Conservation (phyloP, 1,139 yeast genomes). For the Yamadazyma epiphylla region DNA sequence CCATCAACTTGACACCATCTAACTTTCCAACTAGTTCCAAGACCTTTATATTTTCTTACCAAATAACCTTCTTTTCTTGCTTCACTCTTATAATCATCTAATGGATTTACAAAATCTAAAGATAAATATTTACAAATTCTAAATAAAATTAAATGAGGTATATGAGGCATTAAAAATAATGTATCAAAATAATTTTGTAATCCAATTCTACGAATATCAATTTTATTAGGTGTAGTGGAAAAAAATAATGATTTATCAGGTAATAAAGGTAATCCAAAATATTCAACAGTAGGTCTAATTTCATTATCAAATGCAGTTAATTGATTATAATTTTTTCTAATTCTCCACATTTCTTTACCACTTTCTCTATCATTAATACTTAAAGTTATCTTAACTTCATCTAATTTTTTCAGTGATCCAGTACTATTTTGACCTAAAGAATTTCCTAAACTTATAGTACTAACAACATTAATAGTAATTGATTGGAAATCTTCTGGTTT, state of each 20-base stretch:
- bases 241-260: conserved; percentile 54
- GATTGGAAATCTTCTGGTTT: conserved; percentile 67
- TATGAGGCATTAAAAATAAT: conserved; percentile 54
- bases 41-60: conserved; percentile 53
- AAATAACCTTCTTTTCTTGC: conserved; percentile 67
- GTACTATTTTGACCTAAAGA: conserved; percentile 15
- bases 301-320: conserved; percentile 53
- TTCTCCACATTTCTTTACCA: conserved; percentile 67
- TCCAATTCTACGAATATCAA: conserved; percentile 55
- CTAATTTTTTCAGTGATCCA: conserved; percentile 31
- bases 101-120: conserved; percentile 62
- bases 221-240: conserved; percentile 59
- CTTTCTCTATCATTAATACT: conserved; percentile 57
- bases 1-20: conserved; percentile 74
- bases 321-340: conserved; percentile 58
- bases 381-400: conserved; percentile 59
- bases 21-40: conserved; percentile 66
- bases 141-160: conserved; percentile 53
- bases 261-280: conserved; percentile 61
- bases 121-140: conserved; percentile 65
- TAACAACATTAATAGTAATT: conserved; percentile 54
- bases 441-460: conserved; percentile 38
- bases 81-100: conserved; percentile 54
- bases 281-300: conserved; percentile 51
- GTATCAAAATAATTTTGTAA: conserved; percentile 61